These are phyloP conservation scores for Coemansia sp. DNA, from an alignment of 192 early-diverging fungal genomes.

Conservation along the genomic window DNA sequence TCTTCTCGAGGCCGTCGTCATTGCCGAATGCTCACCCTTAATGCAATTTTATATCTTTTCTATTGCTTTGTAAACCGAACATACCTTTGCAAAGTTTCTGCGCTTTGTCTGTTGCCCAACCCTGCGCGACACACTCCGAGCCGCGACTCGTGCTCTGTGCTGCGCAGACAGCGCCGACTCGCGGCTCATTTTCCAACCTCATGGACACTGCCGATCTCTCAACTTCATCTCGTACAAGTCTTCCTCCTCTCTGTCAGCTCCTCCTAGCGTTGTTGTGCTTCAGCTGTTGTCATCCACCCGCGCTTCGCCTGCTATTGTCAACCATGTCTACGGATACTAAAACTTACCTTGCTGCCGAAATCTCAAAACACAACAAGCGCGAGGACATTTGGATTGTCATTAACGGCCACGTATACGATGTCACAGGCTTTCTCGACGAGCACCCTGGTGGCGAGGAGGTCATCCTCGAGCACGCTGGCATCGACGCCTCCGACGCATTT, in stretches of 20 bases:
- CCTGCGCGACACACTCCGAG: background rate
- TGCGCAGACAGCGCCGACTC: background rate
- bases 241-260: conserved; percentile 17
- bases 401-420: conserved; percentile 75
- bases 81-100: background rate
- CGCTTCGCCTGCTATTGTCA: conserved; percentile 1
- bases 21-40: background rate
- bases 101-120: background rate
- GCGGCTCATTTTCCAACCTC: too few species aligned
- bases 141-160: background rate
- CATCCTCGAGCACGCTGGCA: conserved; percentile 84
- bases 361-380: conserved; percentile 69
- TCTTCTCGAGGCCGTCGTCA: conserved; percentile 18
- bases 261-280: conserved; percentile 1
- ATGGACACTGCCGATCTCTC: too few species aligned
- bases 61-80: background rate
- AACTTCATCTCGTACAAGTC: background rate
- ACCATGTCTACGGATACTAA: conserved; percentile 26
- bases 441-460: conserved; percentile 99
- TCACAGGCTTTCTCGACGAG: conserved; percentile 81
- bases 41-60: background rate
- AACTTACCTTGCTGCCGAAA: conserved; percentile 64
- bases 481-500: conserved; percentile 90
- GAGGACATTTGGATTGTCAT: conserved; percentile 81
- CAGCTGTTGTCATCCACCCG: background rate